These are phyloP conservation scores for Phialemonium atrogriseum DNA, from an alignment of 2,329 filamentous ascomycete species.

Conservation along the genomic window DNA sequence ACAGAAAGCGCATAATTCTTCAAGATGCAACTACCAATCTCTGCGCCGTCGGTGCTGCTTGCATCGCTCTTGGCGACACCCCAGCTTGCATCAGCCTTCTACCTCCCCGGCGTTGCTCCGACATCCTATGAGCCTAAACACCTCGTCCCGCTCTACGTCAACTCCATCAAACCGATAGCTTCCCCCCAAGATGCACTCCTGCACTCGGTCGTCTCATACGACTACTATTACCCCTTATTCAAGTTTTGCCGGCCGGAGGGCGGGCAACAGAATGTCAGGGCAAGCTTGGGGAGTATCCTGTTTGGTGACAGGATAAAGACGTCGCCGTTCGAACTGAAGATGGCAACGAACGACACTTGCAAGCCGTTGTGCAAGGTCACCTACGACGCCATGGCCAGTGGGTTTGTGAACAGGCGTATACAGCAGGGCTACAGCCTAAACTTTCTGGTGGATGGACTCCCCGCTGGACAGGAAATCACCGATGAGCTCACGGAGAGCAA, in stretches of 20 bases:
- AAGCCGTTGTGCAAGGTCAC: constrained; percentile 65
- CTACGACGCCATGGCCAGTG: constrained; percentile 56
- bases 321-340: constrained; percentile 84
- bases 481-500: constrained; percentile 69
- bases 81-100: constrained; percentile 65
- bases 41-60: constrained; percentile 40
- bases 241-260: constrained; percentile 77
- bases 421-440: constrained; percentile 83
- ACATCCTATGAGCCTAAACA: constrained; percentile 81
- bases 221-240: constrained; percentile 87
- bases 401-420: constrained; percentile 79
- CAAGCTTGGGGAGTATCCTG: constrained; percentile 89
- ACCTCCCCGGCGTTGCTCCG: constrained; percentile 90
- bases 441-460: constrained; percentile 91
- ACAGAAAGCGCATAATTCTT: too few species aligned
- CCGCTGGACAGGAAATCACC: constrained; percentile 74
- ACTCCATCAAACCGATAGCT: constrained; percentile 80
- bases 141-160: constrained; percentile 80
- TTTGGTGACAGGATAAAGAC: constrained; percentile 97
- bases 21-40: constrained; percentile 37
- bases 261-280: constrained; percentile 71
- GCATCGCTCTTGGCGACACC: constrained; percentile 42
- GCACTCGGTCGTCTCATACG: constrained; percentile 89
- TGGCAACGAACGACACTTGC: constrained; percentile 82
- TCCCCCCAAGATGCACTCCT: constrained; percentile 70